Conservation (phyloP, 441 rosid species). For the Francoa sonchifolia region DNA sequence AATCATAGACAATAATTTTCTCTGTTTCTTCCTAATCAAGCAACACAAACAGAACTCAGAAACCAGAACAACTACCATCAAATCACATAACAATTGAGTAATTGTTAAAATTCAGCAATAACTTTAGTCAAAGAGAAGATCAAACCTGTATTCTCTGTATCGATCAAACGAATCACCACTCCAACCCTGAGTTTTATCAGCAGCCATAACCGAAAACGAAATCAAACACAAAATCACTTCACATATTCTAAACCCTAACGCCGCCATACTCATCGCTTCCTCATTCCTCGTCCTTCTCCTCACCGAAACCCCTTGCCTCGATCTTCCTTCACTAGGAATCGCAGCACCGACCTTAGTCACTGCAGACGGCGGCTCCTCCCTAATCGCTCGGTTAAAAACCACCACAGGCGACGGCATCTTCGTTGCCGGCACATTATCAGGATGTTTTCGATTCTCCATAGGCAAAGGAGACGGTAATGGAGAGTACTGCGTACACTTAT, state of each 20-base stretch:
- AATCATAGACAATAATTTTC: too few species aligned
- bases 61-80: too few species aligned
- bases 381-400: slow-evolving; percentile 26
- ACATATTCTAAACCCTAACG: slow-evolving; percentile 54
- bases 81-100: neutral
- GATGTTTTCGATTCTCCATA: neutral
- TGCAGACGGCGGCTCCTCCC: slow-evolving; percentile 23
- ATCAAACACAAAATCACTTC: slow-evolving; percentile 68
- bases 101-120: neutral
- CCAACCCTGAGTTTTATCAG: slow-evolving; percentile 95
- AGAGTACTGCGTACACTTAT: slow-evolving; percentile 34
- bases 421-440: slow-evolving; percentile 2
- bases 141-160: slow-evolving; percentile 78
- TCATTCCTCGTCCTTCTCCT: slow-evolving; percentile 24
- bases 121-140: neutral
- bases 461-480: slow-evolving; percentile 26
- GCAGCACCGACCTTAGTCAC: slow-evolving; percentile 18
- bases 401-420: slow-evolving; percentile 8
- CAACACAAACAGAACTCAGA: too few species aligned
- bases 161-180: slow-evolving; percentile 94
- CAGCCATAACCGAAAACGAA: slow-evolving; percentile 90
- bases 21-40: too few species aligned
- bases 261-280: slow-evolving; percentile 27
- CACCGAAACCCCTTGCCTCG: slow-evolving; percentile 14
- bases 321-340: slow-evolving; percentile 18